Base-by-base conservation (phyloP, 345 rosid genomes). In the Populus alba region DNA sequence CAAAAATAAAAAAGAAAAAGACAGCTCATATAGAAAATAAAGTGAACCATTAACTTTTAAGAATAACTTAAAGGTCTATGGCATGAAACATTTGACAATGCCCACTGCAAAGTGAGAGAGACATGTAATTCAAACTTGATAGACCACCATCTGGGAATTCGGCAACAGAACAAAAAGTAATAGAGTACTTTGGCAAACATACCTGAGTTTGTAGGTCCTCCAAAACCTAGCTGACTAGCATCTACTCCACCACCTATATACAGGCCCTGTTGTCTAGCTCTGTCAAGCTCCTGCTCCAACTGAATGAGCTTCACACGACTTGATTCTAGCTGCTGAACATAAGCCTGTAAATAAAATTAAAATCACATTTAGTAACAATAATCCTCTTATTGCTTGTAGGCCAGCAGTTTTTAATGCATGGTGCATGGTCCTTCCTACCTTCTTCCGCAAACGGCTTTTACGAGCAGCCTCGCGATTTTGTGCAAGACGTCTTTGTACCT, bases 381-480 rank as follows among this genome's bases (percentile, higher is more conserved):
- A 66, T 23, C 66, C 38, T 15, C 43, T 59, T 47, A 39, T 66
- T n/a, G 38, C 66, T 68, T 35, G 72, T 27, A 33, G 27, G 9
- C 27, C 15, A 29, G 68, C 35, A 72, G 72, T 39, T 71, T 63
- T 70, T 22, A 27, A 66, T 29, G 45, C 35, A 15, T 31, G 68
- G 41, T 67, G 72, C 61, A 75, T 31, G 37, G 17, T 16, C 62
- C 70, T 55, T 75, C 69, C 10, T 83, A 96, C 99, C 91, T 96
- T 96, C 83, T 94, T 96, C 80, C 99, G 88, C 81, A 96, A 70
- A 70, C 99, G 98, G 81, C 99, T 92, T 82, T 96, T 96, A 76
- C 97, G 92, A 69, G 99, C 99, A 85, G 99, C 99, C 86, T 94
- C 98, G 6, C 98, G 97, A 65, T 96, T 96, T 80, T 94, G 98